phyloP scores from a whole-genome alignment of 2,329 filamentous ascomycete species.

The Chaetomiaceae sp. region DNA sequence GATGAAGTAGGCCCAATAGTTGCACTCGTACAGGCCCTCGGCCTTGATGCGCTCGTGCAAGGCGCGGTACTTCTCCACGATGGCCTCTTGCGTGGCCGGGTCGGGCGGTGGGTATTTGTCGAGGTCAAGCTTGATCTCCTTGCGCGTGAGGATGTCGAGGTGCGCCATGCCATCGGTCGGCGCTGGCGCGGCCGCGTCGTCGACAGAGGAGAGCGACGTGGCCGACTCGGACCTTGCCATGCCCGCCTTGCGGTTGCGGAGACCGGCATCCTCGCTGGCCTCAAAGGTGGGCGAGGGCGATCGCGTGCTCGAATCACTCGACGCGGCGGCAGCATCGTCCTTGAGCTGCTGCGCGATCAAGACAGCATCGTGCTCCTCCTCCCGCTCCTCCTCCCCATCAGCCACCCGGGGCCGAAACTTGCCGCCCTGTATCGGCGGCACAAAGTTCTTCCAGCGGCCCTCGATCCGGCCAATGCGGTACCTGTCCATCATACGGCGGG shows the following conservation, averaged over 20 bases:
- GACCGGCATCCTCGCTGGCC: constrained; percentile 26
- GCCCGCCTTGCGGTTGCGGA: constrained; percentile 32
- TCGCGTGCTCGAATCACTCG: constrained; percentile 40
- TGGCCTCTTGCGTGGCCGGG: constrained; percentile 64
- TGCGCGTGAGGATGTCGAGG: constrained; percentile 66
- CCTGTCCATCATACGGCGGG: constrained; percentile 68
- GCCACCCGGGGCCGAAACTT: constrained; percentile 29
- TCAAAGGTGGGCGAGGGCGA: constrained; percentile 49
- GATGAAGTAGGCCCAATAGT: constrained; percentile 72
- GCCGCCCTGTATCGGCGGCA: constrained; percentile 88
- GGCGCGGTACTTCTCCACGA: constrained; percentile 76
- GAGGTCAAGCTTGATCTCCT: constrained; percentile 71
- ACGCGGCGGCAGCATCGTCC: constrained; percentile 32
- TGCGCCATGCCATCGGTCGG: constrained; percentile 54
- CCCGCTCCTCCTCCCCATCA: constrained; percentile 17
- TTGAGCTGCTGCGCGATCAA: constrained; percentile 5
- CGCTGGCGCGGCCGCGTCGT: constrained; percentile 44
- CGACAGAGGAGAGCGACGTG: constrained; percentile 55
- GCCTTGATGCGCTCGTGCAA: constrained; percentile 67
- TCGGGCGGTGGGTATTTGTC: constrained; percentile 80
- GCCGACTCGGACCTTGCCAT: constrained; percentile 44
- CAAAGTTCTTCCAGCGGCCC: constrained; percentile 79
- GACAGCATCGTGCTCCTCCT: constrained; percentile 10
- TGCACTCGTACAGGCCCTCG: constrained; percentile 78
- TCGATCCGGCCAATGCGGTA: constrained; percentile 82